phyloP scores from a whole-genome alignment of 345 rosid species.

The Syzygium aromaticum region DNA sequence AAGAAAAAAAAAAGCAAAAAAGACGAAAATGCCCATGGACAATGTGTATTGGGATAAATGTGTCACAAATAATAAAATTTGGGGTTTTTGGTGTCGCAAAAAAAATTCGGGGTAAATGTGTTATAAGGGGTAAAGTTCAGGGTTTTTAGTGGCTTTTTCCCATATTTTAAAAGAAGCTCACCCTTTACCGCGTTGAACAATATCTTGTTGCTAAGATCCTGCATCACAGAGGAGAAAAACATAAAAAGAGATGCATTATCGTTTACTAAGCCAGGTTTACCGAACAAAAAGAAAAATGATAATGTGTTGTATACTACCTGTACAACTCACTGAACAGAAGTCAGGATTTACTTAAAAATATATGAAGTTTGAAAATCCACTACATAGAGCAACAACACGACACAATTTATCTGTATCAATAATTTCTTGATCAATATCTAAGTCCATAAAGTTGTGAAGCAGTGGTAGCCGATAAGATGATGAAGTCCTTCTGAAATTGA shows the following conservation, averaged over 20 bases:
- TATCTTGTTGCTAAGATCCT: conserved; percentile 43
- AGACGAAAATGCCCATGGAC: no score
- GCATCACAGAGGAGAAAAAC: conserved; percentile 10
- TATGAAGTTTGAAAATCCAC: background rate
- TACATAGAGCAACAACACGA: background rate
- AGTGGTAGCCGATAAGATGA: background rate
- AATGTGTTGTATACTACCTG: background rate
- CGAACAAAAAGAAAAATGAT: background rate
- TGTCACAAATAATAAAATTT: no score
- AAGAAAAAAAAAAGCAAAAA: no score
- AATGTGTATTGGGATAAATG: no score
- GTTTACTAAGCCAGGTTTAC: background rate
- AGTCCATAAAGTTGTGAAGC: background rate
- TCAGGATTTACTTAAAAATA: background rate
- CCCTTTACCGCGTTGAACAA: conserved; percentile 49
- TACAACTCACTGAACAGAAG: background rate
- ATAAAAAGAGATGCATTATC: background rate
- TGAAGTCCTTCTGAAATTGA: background rate
- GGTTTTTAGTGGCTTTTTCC: no score
- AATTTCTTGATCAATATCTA: background rate
- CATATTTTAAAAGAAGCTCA: conserved; percentile 1
- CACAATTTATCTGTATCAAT: background rate
- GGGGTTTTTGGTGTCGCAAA: no score
- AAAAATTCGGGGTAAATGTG: no score
- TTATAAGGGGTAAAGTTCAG: no score